Evolutionary conservation across 2,329 filamentous ascomycete species (phyloP).

Genomic region (Dactylella cylindrospora): DNA sequence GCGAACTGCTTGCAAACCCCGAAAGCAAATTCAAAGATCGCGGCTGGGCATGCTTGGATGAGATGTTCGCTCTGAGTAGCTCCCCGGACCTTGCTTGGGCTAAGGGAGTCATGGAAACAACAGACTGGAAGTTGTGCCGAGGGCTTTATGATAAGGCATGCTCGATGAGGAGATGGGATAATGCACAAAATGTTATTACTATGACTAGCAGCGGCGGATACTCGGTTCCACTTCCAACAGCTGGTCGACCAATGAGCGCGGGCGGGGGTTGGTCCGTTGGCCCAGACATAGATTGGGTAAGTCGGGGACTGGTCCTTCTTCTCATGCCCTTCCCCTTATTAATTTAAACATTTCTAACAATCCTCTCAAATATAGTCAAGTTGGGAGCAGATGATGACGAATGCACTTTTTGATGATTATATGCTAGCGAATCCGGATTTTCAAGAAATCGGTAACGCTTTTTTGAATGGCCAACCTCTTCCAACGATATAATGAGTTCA

Average conservation of each 20-base stretch:
- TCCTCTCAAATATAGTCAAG: conserved; percentile 8
- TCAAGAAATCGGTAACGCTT: conserved; percentile 39
- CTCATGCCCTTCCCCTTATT: no score
- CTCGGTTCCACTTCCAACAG: conserved; percentile 29
- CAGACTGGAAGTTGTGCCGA: conserved; percentile 36
- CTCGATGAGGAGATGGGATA: conserved; percentile 22
- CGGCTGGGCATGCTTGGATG: conserved; percentile 28
- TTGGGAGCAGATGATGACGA: conserved; percentile 44
- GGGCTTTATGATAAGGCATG: conserved; percentile 40
- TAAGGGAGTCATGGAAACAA: conserved; percentile 13
- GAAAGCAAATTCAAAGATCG: conserved; percentile 33
- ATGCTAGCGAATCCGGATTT: conserved; percentile 38
- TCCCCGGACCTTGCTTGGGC: conserved; percentile 32
- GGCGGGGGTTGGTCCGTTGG: conserved; percentile 15
- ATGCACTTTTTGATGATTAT: conserved; percentile 38
- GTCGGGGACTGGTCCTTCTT: not conserved
- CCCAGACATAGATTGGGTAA: conserved; percentile 37
- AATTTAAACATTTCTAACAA: not conserved
- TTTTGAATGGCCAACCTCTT: conserved; percentile 23
- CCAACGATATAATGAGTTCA: no score
- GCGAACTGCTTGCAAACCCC: conserved; percentile 30
- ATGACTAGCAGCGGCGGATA: conserved; percentile 41
- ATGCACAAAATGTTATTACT: conserved; percentile 11
- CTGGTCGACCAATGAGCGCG: conserved; percentile 11
- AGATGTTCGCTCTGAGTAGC: conserved; percentile 39